A percentile compares a stretch with the other conserved stretches of the same genome.
Evolutionary conservation across 2,329 filamentous ascomycete genomes (phyloP).

Genomic region (Colletotrichum euphorbiae): DNA sequence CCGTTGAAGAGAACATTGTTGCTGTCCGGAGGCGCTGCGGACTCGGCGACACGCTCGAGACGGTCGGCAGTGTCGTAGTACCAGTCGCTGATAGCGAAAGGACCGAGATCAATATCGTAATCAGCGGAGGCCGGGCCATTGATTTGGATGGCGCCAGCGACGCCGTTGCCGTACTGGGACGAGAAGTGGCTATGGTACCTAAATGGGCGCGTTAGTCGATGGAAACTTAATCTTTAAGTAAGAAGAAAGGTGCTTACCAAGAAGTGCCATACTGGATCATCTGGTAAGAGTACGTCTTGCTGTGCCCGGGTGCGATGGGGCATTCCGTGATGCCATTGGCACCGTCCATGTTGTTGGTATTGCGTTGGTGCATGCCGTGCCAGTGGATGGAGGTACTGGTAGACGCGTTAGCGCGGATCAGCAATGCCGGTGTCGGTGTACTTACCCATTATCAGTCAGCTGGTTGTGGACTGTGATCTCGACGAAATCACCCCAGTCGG

Average conservation of each 20-base stretch:
- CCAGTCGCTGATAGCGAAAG: conserved; percentile 64
- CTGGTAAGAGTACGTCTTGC: conserved; percentile 50
- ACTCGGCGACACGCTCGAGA: conserved; percentile 39
- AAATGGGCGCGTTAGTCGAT: conserved; percentile 42
- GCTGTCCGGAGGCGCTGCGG: conserved; percentile 42
- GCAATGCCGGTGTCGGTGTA: conserved; percentile 1
- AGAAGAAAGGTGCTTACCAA: conserved; percentile 43
- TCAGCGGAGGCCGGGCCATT: conserved; percentile 55
- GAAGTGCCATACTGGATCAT: conserved; percentile 52
- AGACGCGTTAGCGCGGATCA: conserved; percentile 11
- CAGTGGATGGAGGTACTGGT: conserved; percentile 63
- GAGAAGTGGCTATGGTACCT: conserved; percentile 64
- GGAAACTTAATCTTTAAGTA: background rate
- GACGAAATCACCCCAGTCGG: conserved; percentile 57
- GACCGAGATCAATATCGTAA: conserved; percentile 73
- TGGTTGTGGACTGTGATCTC: conserved; percentile 72
- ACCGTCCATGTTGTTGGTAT: conserved; percentile 57
- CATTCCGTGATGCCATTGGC: conserved; percentile 59
- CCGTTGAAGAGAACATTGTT: conserved; percentile 59
- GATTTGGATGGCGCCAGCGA: conserved; percentile 63
- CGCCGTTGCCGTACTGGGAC: conserved; percentile 63
- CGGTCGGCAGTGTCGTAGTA: conserved; percentile 54
- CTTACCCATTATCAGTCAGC: conserved; percentile 54
- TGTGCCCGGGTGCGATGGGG: conserved; percentile 50
- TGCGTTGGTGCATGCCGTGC: conserved; percentile 60